phyloP scores from a whole-genome alignment of 805 yeast species.

The Lachancea nothofagi region DNA sequence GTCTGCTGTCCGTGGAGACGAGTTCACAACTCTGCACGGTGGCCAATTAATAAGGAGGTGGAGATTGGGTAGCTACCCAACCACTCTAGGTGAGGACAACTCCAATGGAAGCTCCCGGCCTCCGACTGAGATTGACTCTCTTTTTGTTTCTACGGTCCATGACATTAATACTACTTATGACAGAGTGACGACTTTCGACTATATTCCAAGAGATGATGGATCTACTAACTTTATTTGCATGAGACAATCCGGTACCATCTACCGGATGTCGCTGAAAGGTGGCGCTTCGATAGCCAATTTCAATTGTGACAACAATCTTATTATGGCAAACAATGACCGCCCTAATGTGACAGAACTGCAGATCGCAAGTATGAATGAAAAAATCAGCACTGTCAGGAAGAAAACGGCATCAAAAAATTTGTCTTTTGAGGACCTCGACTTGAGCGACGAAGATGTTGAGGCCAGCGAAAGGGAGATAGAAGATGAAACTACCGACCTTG shows the following conservation, averaged over 20 bases:
- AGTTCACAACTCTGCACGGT: slow-evolving; percentile 71
- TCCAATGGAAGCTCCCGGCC: slow-evolving; percentile 5
- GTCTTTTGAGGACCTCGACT: slow-evolving; percentile 32
- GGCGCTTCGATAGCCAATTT: slow-evolving; percentile 58
- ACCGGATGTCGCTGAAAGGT: slow-evolving; percentile 68
- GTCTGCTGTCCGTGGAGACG: slow-evolving; percentile 60
- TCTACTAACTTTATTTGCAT: slow-evolving; percentile 72
- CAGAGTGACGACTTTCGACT: slow-evolving; percentile 80
- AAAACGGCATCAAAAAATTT: slow-evolving; percentile 19
- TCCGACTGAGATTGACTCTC: slow-evolving; percentile 40
- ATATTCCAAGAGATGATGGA: slow-evolving; percentile 53
- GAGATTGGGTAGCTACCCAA: slow-evolving; percentile 61
- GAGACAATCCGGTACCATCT: slow-evolving; percentile 86
- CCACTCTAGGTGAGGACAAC: slow-evolving; percentile 14
- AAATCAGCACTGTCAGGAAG: slow-evolving; percentile 19
- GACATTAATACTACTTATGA: slow-evolving; percentile 75
- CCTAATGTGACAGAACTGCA: slow-evolving; percentile 27
- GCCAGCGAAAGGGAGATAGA: slow-evolving; percentile 14
- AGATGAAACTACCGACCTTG: slow-evolving; percentile 18
- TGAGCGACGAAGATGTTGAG: slow-evolving; percentile 10
- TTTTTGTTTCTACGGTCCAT: slow-evolving; percentile 70
- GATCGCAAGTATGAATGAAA: slow-evolving; percentile 19
- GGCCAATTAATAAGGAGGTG: slow-evolving; percentile 77
- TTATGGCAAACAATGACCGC: slow-evolving; percentile 42
- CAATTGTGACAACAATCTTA: slow-evolving; percentile 62